These are phyloP conservation scores for Didymella pomorum DNA, from an alignment of 2,329 filamentous ascomycete species.

Conservation along the genomic window DNA sequence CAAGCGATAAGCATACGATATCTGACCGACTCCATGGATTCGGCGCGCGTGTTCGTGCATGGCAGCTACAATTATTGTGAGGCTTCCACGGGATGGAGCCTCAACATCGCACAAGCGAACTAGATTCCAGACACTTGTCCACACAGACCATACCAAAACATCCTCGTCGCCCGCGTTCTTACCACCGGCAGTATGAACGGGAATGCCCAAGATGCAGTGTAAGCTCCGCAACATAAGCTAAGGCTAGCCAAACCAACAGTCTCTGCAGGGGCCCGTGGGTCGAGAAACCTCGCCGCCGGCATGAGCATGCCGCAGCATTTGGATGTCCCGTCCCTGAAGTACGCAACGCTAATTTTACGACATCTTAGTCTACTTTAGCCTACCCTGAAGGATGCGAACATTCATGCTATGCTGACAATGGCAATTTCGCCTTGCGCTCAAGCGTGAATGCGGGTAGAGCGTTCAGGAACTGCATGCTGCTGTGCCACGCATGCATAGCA, in stretches of 20 bases:
- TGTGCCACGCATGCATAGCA: neutral
- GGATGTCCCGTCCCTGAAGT: neutral
- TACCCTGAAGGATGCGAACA: neutral
- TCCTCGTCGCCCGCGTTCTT: neutral
- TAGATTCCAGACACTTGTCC: neutral
- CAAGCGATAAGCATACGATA: neutral
- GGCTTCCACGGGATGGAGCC: neutral
- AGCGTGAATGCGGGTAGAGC: neutral
- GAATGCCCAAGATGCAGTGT: neutral
- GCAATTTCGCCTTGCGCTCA: conserved; percentile 8
- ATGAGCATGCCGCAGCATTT: neutral
- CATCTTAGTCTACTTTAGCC: neutral
- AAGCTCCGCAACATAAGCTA: neutral
- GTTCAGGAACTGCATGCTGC: neutral
- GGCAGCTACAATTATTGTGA: neutral
- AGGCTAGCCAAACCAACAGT: neutral
- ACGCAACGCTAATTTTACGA: neutral
- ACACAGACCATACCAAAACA: neutral
- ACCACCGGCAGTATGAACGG: neutral
- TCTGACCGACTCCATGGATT: conserved; percentile 1
- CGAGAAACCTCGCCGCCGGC: conserved; percentile 1
- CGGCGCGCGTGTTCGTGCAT: neutral
- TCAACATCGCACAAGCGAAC: neutral
- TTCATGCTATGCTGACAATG: conserved; percentile 5
- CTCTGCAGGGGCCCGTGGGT: neutral